Percentiles rank a stretch among this genome's conserved stretches.
Conservation (phyloP, 306 rosid genomes). For the Rubus idaeus region DNA sequence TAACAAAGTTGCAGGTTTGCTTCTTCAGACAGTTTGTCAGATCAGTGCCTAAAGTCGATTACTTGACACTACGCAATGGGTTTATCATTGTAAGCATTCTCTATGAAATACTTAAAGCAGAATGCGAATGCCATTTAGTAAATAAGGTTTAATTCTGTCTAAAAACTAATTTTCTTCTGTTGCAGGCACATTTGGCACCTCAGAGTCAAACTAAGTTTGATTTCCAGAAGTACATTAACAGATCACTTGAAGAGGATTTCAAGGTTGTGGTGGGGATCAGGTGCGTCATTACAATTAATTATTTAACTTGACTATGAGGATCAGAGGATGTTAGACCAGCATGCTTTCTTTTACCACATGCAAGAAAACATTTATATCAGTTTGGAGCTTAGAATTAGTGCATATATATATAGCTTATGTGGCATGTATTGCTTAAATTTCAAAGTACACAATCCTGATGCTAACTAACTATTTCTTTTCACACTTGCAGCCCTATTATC, state of each 20-base stretch:
- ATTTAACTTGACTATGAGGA: not conserved
- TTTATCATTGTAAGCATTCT: slow-evolving; percentile 57
- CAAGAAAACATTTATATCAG: not conserved
- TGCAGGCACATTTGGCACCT: slow-evolving; percentile 93
- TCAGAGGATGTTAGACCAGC: not conserved
- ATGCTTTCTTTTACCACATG: not conserved
- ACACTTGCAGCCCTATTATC: slow-evolving; percentile 29
- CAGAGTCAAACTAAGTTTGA: slow-evolving; percentile 58
- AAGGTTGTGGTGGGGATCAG: slow-evolving; percentile 83
- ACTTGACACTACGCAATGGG: slow-evolving; percentile 81
- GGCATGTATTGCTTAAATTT: not conserved
- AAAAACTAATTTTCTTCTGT: not conserved
- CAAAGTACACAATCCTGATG: not conserved
- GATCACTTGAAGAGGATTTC: slow-evolving; percentile 85
- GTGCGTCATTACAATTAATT: slow-evolving; percentile 30
- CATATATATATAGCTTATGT: not conserved
- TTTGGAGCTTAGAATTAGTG: not conserved
- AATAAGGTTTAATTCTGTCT: not conserved
- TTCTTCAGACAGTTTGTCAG: slow-evolving; percentile 83
- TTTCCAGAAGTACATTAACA: slow-evolving; percentile 70
- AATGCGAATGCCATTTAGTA: not conserved
- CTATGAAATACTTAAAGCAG: not conserved
- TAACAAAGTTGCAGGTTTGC: slow-evolving; percentile 38
- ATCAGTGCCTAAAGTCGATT: slow-evolving; percentile 86
- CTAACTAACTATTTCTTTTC: not conserved